Evolutionary conservation across 208 protist species (phyloP).

Genomic region (Trypanosoma cruzi): DNA sequence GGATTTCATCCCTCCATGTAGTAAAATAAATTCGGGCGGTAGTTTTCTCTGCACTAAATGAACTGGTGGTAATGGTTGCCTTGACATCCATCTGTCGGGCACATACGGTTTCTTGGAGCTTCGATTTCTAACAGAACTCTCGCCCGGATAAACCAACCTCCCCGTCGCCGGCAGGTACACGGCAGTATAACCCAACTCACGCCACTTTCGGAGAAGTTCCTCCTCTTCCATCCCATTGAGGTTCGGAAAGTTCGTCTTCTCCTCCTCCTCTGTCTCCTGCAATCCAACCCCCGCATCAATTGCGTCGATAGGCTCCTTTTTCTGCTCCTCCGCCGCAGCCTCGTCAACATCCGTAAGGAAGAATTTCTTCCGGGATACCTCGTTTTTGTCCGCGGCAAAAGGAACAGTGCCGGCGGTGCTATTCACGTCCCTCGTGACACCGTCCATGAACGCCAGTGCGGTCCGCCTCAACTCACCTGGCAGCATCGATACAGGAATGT

Average conservation of each 20-base stretch:
- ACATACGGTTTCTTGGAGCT: constrained; percentile 6
- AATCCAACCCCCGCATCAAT: neutral
- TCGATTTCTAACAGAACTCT: neutral
- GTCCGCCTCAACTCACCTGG: constrained; percentile 30
- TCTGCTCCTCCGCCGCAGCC: neutral
- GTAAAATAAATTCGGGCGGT: constrained; percentile 4
- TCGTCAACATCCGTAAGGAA: constrained; percentile 31
- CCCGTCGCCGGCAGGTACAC: constrained; percentile 47
- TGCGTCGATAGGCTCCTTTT: neutral
- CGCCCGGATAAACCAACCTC: constrained; percentile 20
- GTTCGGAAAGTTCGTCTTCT: neutral
- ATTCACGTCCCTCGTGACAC: neutral
- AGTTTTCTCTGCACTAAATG: constrained; percentile 63
- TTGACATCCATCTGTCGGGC: constrained; percentile 38
- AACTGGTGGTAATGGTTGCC: constrained; percentile 52
- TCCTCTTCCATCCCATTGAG: constrained; percentile 10
- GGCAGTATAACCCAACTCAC: constrained; percentile 77
- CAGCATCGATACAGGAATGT: constrained; percentile 71
- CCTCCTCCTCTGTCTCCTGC: constrained; percentile 5
- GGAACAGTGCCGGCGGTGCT: no score
- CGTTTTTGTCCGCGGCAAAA: neutral
- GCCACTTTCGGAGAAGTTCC: constrained; percentile 54
- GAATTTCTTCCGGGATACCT: constrained; percentile 10
- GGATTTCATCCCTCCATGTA: neutral
- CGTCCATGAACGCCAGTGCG: constrained; percentile 5